Evolutionary conservation across 1,139 yeast genomes (phyloP).

Genomic region (Taphrina wiesneri): DNA sequence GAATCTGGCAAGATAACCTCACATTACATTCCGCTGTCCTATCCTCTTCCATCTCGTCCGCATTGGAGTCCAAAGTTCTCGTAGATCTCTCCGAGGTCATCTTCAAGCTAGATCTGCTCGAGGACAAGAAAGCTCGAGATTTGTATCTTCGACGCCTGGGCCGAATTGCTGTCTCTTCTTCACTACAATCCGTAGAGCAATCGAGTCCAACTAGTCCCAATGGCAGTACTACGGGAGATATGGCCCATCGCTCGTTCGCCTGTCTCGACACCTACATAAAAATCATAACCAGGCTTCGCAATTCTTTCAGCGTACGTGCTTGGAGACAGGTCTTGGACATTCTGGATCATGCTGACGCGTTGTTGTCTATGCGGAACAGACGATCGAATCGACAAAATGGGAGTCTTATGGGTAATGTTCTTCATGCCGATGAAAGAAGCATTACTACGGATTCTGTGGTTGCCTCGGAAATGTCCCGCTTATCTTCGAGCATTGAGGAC

Average conservation of each 20-base stretch:
- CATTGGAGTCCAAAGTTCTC: conserved; percentile 3
- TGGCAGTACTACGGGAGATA: not conserved
- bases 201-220: not conserved
- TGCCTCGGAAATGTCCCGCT: not conserved
- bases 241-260: conserved; percentile 14
- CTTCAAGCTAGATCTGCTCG: not conserved
- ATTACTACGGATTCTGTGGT: not conserved
- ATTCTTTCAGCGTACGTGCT: not conserved
- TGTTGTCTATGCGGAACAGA: not conserved
- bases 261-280: conserved; percentile 14
- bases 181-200: not conserved
- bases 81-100: not conserved
- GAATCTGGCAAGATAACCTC: conserved; percentile 17
- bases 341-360: conserved; percentile 13
- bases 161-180: conserved; percentile 18
- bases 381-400: not conserved
- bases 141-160: conserved; percentile 23
- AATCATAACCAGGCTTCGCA: not conserved
- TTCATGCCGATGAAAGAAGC: not conserved
- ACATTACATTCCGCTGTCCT: conserved; percentile 17
- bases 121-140: conserved; percentile 8
- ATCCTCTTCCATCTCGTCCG: conserved; percentile 7
- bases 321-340: conserved; percentile 24
- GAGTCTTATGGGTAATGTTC: not conserved
- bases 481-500: not conserved